phyloP scores from a whole-genome alignment of 1,284 basidiomycete species.

The Ustilago hordei region DNA sequence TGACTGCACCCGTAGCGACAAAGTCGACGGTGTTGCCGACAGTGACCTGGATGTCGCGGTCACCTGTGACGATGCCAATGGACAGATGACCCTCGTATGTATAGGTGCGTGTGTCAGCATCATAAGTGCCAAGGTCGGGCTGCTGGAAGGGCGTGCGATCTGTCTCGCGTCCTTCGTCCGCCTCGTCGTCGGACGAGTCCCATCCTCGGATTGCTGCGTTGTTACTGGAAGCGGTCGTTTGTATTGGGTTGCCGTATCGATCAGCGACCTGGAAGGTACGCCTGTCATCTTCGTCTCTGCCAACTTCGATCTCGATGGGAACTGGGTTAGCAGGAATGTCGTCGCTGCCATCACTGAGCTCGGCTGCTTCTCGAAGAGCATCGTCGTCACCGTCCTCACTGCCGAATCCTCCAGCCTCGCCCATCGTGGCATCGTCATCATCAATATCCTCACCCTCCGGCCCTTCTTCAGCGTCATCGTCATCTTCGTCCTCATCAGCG shows the following conservation, averaged over 20 bases:
- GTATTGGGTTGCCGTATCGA: conserved; percentile 36
- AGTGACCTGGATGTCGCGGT: conserved; percentile 26
- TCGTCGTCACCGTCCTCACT: conserved; percentile 42
- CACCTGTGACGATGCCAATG: conserved; percentile 28
- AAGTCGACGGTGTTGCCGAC: conserved; percentile 35
- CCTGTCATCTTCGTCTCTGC: conserved; percentile 13
- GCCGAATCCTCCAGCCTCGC: conserved; percentile 4
- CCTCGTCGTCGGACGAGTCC: conserved; percentile 20
- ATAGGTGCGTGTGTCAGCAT: conserved; percentile 29
- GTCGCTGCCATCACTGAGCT: conserved; percentile 19
- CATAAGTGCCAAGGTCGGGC: conserved; percentile 27
- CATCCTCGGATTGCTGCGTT: conserved; percentile 13
- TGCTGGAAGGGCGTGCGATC: conserved; percentile 20
- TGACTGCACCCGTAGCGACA: conserved; percentile 28
- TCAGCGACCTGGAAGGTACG: conserved; percentile 44
- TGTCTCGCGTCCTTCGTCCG: conserved; percentile 2
- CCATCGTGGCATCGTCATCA: conserved; percentile 22
- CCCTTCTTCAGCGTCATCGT: conserved; percentile 3
- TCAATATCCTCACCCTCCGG: conserved; percentile 11
- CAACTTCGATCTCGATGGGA: conserved; percentile 42
- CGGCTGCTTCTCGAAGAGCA: conserved; percentile 21
- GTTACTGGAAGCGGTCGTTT: not conserved
- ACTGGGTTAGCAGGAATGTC: conserved; percentile 40
- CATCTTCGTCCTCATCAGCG: not conserved
- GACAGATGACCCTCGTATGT: conserved; percentile 33